phyloP scores from a whole-genome alignment of 345 rosid genomes.

The Aquilaria sinensis region DNA sequence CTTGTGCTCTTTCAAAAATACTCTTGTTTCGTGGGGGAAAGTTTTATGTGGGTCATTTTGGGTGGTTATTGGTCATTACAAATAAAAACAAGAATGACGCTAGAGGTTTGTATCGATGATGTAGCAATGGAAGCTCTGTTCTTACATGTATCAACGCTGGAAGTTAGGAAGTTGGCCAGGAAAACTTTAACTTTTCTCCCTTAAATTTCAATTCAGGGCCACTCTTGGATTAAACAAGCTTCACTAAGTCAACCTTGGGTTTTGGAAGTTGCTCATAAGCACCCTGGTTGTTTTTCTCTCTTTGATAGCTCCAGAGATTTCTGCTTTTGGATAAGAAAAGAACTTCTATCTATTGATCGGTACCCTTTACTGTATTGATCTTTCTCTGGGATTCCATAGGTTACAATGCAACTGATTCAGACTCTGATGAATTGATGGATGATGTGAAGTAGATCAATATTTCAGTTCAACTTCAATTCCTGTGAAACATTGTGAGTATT shows the following conservation, averaged over 20 bases:
- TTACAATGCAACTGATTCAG: constrained; percentile 71
- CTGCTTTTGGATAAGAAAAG: too few species aligned
- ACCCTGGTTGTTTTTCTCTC: constrained; percentile 40
- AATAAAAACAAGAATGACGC: too few species aligned
- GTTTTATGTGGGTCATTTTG: too few species aligned
- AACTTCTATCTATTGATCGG: too few species aligned
- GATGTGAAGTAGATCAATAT: constrained; percentile 12
- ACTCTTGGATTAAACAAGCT: constrained; percentile 65
- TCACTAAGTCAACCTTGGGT: constrained; percentile 52
- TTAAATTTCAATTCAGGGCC: constrained; percentile 36
- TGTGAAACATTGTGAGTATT: constrained; percentile 1
- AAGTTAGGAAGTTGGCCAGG: not conserved
- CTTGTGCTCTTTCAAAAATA: too few species aligned
- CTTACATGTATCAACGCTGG: too few species aligned
- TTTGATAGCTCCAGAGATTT: not conserved
- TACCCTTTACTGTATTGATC: not conserved
- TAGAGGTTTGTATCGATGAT: too few species aligned
- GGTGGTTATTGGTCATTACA: too few species aligned
- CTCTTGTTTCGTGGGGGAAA: too few species aligned
- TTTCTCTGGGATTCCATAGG: constrained; percentile 27
- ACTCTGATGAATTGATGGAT: constrained; percentile 39
- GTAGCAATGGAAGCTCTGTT: too few species aligned
- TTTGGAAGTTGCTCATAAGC: constrained; percentile 62
- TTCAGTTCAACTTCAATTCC: not conserved
- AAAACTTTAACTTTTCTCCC: constrained; percentile 1